Evolutionary conservation across 352 stramenopile genomes (phyloP).

Genomic region (Pythium pectinolyticum): DNA sequence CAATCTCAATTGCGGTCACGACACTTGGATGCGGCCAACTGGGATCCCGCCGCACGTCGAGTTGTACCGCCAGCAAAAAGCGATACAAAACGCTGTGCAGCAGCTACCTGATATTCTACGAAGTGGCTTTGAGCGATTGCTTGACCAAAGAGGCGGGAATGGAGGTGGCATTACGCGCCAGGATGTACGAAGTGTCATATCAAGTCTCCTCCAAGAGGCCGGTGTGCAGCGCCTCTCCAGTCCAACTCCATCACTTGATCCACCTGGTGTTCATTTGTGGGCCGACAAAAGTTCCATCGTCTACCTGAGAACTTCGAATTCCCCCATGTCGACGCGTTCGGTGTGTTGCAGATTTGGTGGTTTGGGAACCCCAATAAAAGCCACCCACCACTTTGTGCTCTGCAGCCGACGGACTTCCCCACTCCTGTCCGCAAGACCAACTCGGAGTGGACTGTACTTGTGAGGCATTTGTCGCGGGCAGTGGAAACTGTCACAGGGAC

Average conservation of each 20-base stretch:
- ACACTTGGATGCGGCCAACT: background rate
- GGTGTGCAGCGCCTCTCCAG: too few relatives aligned
- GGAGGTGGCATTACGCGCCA: background rate
- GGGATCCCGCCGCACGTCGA: conserved; percentile 8
- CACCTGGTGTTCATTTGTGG: background rate
- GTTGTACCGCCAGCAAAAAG: background rate
- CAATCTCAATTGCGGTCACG: too few relatives aligned
- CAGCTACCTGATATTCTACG: conserved; percentile 10
- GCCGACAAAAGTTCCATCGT: background rate
- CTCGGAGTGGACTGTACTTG: background rate
- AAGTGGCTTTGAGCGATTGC: conserved; percentile 13
- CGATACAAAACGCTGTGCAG: conserved; percentile 8
- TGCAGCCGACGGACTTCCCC: background rate
- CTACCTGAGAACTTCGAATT: background rate
- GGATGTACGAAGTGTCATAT: background rate
- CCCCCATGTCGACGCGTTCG: background rate
- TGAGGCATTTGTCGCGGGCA: too few relatives aligned
- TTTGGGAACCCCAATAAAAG: background rate
- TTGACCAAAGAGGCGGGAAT: background rate
- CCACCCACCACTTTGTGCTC: background rate
- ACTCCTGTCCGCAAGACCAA: background rate
- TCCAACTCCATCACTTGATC: too few relatives aligned
- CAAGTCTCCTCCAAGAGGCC: background rate
- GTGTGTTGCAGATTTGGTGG: background rate
- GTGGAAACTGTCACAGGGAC: too few relatives aligned